Evolutionary conservation across 2,329 filamentous ascomycete genomes (phyloP).

Genomic region (Emmonsia crescens): DNA sequence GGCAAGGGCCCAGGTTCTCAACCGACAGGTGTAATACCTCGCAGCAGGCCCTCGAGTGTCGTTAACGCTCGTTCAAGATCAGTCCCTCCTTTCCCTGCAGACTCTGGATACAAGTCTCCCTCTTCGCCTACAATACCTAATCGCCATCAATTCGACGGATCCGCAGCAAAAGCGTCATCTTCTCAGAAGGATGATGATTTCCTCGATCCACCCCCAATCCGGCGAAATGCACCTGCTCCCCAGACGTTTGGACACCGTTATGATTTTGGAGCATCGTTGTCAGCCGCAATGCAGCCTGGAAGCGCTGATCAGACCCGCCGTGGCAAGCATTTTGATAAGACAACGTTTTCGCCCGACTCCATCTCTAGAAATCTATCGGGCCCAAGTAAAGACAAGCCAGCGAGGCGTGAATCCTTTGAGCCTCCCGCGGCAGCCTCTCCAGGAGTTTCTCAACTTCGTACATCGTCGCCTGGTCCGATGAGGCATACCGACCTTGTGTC

Average conservation of each 20-base stretch:
- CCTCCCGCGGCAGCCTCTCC: not conserved
- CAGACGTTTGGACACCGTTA: conserved; percentile 86
- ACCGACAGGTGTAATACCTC: conserved; percentile 48
- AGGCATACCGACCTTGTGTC: conserved; percentile 16
- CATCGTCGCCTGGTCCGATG: not conserved
- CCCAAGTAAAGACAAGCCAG: not conserved
- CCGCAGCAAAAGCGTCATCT: not conserved
- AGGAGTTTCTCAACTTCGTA: not conserved
- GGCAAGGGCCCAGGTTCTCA: conserved; percentile 42
- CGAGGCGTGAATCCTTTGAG: not conserved
- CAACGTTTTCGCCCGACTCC: conserved; percentile 49
- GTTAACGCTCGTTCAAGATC: conserved; percentile 38
- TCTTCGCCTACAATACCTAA: conserved; percentile 1
- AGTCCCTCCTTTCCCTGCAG: conserved; percentile 51
- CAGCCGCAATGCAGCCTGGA: conserved; percentile 60
- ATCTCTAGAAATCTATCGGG: conserved; percentile 13
- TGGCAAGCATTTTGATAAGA: conserved; percentile 44
- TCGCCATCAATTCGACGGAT: not conserved
- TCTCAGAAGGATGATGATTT: conserved; percentile 52
- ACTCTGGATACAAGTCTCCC: conserved; percentile 52
- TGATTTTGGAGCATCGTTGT: conserved; percentile 87
- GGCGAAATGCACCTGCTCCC: conserved; percentile 40
- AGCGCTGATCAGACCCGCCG: conserved; percentile 46
- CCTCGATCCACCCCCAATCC: conserved; percentile 42
- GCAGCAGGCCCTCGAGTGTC: conserved; percentile 51